phyloP scores from a whole-genome alignment of 306 rosid species.

The Trichosanthes cucumerina region DNA sequence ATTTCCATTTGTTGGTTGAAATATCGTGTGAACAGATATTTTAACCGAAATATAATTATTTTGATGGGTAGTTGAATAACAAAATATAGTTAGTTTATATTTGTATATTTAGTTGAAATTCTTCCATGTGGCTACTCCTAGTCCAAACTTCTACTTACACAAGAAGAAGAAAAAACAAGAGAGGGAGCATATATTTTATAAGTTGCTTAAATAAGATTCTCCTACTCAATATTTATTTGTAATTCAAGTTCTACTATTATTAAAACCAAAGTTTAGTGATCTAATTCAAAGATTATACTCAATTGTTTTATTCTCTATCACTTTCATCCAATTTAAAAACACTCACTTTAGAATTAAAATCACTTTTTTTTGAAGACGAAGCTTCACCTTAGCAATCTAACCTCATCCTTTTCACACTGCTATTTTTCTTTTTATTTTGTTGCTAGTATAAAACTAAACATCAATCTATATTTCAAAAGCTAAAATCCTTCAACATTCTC shows the following conservation, averaged over 20 bases:
- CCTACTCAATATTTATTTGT: not conserved
- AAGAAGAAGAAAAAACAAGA: not conserved
- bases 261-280: not conserved
- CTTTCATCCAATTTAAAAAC: not conserved
- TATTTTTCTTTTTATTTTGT: not conserved
- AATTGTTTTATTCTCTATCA: not conserved
- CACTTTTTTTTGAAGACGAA: not conserved
- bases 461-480: not conserved
- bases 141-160: not conserved
- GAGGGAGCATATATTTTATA: not conserved
- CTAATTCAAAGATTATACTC: not conserved
- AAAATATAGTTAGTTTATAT: not conserved
- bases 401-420: not conserved
- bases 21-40: too few species aligned
- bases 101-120: not conserved
- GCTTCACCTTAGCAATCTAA: not conserved
- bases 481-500: not conserved
- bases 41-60: too few species aligned
- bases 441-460: not conserved
- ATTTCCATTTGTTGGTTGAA: too few species aligned
- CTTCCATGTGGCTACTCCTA: not conserved
- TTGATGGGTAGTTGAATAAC: not conserved
- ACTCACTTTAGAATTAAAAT: not conserved
- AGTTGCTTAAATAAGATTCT: not conserved
- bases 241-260: not conserved